Evolutionary conservation across 169 alveolate genomes (phyloP).

Genomic region (Eimeria nieschulzi): DNA sequence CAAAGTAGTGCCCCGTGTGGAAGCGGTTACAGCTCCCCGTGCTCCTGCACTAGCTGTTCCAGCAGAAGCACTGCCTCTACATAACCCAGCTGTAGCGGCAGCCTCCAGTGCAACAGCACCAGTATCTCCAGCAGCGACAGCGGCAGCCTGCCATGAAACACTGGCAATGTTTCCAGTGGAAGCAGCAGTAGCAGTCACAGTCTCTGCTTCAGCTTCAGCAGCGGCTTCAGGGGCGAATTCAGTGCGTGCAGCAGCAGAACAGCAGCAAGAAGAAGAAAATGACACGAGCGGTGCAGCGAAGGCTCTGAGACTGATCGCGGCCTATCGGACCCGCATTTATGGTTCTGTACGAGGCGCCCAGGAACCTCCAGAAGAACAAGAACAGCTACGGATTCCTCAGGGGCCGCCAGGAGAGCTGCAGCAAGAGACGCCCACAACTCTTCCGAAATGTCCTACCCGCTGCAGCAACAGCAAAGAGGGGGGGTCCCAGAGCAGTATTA

Average conservation of each 20-base stretch:
- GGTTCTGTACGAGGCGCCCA: neutral
- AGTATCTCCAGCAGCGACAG: constrained; percentile 1
- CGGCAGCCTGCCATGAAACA: neutral
- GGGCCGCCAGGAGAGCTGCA: neutral
- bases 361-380: neutral
- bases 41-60: too few species aligned
- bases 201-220: neutral
- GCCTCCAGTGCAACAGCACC: neutral
- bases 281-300: constrained; percentile 6
- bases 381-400: neutral
- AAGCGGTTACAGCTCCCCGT: too few species aligned
- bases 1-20: too few species aligned
- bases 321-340: neutral
- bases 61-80: too few species aligned
- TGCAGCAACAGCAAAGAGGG: too few species aligned
- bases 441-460: too few species aligned
- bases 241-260: neutral
- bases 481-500: too few species aligned
- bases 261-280: neutral
- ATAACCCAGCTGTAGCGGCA: neutral
- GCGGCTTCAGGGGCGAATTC: neutral
- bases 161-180: neutral
- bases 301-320: constrained; percentile 16
- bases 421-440: neutral
- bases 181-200: neutral